Evolutionary conservation across 2,329 filamentous ascomycete genomes (phyloP).

Genomic region (Harringtonia aguacate): DNA sequence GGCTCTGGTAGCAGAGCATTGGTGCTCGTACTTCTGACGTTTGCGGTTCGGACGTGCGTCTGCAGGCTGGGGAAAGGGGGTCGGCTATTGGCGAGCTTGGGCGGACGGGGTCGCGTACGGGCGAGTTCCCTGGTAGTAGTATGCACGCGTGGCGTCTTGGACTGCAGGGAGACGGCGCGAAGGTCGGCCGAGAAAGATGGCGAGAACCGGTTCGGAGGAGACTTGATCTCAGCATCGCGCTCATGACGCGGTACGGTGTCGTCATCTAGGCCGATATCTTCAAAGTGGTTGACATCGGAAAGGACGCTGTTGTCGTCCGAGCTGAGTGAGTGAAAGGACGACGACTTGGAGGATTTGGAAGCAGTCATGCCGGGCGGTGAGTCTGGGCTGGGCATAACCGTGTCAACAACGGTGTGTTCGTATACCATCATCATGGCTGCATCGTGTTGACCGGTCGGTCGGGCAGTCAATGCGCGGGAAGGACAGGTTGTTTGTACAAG

Average conservation of each 20-base stretch:
- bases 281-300: conserved; percentile 72
- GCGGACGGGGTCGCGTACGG: conserved; percentile 20
- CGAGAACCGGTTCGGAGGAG: conserved; percentile 36
- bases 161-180: conserved; percentile 20
- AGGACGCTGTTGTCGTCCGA: conserved; percentile 62
- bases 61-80: conserved; percentile 35
- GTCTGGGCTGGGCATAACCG: conserved; percentile 38
- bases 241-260: conserved; percentile 24
- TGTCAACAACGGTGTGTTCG: conserved; percentile 25
- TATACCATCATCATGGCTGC: conserved; percentile 27
- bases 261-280: conserved; percentile 82
- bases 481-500: too few species aligned
- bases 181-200: conserved; percentile 33
- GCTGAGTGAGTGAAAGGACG: conserved; percentile 71
- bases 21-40: conserved; percentile 40
- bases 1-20: conserved; percentile 22
- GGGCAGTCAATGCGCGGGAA: background rate
- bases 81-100: conserved; percentile 23
- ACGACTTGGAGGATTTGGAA: conserved; percentile 86
- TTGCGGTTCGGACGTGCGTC: conserved; percentile 31
- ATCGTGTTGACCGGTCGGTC: conserved; percentile 2
- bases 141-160: conserved; percentile 17
- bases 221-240: conserved; percentile 25
- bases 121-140: conserved; percentile 20
- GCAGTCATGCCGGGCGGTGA: conserved; percentile 69